phyloP scores from a whole-genome alignment of 306 rosid genomes.

The Vigna radiata region DNA sequence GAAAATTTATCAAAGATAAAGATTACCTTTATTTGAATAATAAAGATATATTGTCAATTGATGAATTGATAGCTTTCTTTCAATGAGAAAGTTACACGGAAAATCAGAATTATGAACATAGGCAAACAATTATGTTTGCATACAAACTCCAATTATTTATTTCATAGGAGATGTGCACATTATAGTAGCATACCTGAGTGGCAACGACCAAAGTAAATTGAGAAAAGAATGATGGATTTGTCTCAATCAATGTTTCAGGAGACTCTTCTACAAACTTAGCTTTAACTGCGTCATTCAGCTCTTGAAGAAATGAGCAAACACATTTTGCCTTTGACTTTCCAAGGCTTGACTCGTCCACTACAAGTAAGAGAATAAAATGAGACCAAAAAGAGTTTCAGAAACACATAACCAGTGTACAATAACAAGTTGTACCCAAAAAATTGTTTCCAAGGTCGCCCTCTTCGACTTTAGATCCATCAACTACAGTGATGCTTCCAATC shows the following conservation, averaged over 20 bases:
- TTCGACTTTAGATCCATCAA: conserved; percentile 94
- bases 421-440: conserved; percentile 70
- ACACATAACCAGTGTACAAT: neutral
- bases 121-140: conserved; percentile 19
- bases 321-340: conserved; percentile 96
- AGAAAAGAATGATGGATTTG: conserved; percentile 87
- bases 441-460: conserved; percentile 95
- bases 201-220: conserved; percentile 93
- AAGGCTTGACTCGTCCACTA: conserved; percentile 83
- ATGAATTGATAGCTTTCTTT: conserved; percentile 22
- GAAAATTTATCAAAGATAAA: conserved; percentile 36
- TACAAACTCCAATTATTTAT: neutral
- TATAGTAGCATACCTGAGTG: conserved; percentile 72
- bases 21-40: neutral
- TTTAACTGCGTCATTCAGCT: conserved; percentile 94
- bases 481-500: conserved; percentile 92
- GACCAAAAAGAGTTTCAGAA: conserved; percentile 6
- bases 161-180: conserved; percentile 27
- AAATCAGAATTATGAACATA: conserved; percentile 9
- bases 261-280: conserved; percentile 92
- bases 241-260: conserved; percentile 81
- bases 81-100: conserved; percentile 3
- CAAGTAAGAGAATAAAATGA: conserved; percentile 32
- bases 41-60: conserved; percentile 12
- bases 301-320: conserved; percentile 95